Base-by-base conservation (phyloP, 1,284 basidiomycete species). In the Butyriboletus appendiculatus region DNA sequence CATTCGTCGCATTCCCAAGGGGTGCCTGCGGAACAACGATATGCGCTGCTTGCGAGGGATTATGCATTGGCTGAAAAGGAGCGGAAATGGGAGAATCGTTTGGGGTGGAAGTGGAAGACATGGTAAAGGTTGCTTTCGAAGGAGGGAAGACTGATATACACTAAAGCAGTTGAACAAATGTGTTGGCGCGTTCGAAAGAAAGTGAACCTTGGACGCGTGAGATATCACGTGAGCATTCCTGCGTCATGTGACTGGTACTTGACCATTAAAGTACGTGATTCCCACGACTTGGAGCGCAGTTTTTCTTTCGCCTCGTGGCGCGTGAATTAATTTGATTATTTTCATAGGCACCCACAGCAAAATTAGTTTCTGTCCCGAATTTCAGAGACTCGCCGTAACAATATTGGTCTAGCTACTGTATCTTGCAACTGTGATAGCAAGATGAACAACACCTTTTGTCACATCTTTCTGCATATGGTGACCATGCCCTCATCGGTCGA, bases 11-110 rank as follows among this genome's bases (percentile, higher is more conserved):
- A 56, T 85, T 87, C 24, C 90, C 90, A 6, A 94, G 76, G 7
- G 90, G 91, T 48, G 90, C 90, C 65, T 88, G 83, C 3, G 90
- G 92, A 16, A 88, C 79, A 45, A 87, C 83, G 56, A 94, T 78
- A 60, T 86, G 82, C 2, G 93, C 92, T 39, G 88, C 86, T 62
- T 89, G 86, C 0, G 80, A 78, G 16, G 92, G 92, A 68, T 93
- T 88, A 73, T 94, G 92, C 62, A 95, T 78, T 10, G 93, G 90
- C 62, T 90, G 85, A 56, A 94, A 82, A 49, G 81, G 78, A 4
- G 78, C 75, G 38, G 75, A 73, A 45, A 71, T 66, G 46, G 88
- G 86, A 39, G 88, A 88, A 58, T 86, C 85, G 52, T 76, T 81
- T 53, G 86, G 82, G 18, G 81, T 78, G 33, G 84, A 76, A 16